phyloP scores from a whole-genome alignment of 2,329 filamentous ascomycete species.

The Domatiomyces catenatus region DNA sequence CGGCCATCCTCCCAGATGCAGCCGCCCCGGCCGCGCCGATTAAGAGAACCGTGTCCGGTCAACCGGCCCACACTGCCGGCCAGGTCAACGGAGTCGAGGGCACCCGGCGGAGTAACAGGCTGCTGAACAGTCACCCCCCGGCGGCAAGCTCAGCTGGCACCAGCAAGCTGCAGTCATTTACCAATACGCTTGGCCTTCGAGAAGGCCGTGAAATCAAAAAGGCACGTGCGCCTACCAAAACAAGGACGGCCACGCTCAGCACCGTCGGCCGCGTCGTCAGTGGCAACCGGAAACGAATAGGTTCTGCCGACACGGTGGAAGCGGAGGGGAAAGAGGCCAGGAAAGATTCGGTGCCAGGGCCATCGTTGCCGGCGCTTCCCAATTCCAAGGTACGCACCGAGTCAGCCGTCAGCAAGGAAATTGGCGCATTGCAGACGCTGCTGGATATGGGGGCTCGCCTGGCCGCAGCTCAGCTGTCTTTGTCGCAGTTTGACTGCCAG shows the following conservation, averaged over 20 bases:
- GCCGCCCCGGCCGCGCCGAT: conserved; percentile 27
- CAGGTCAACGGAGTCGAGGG: conserved; percentile 42
- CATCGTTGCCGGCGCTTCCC: conserved; percentile 7
- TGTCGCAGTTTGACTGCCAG: conserved; percentile 63
- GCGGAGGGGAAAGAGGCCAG: conserved; percentile 49
- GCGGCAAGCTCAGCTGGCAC: conserved; percentile 19
- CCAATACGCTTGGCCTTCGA: conserved; percentile 41
- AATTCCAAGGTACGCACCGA: conserved; percentile 20
- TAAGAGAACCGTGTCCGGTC: conserved; percentile 86
- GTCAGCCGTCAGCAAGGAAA: conserved; percentile 36
- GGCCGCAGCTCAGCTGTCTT: conserved; percentile 60
- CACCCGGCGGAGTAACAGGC: conserved; percentile 51
- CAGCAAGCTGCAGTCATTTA: conserved; percentile 46
- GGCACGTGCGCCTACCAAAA: conserved; percentile 61
- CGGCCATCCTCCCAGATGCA: conserved; percentile 18
- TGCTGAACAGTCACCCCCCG: conserved; percentile 56
- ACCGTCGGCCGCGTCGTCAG: conserved; percentile 77
- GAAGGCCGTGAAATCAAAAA: conserved; percentile 67
- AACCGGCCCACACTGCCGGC: conserved; percentile 40
- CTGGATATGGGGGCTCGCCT: conserved; percentile 71
- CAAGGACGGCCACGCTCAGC: conserved; percentile 47
- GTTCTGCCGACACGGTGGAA: conserved; percentile 43
- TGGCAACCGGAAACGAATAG: conserved; percentile 69
- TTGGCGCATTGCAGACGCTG: conserved; percentile 62
- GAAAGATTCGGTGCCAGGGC: conserved; percentile 18